Base-by-base conservation (phyloP, 1,284 basidiomycete genomes). In the Ustilago curta region DNA sequence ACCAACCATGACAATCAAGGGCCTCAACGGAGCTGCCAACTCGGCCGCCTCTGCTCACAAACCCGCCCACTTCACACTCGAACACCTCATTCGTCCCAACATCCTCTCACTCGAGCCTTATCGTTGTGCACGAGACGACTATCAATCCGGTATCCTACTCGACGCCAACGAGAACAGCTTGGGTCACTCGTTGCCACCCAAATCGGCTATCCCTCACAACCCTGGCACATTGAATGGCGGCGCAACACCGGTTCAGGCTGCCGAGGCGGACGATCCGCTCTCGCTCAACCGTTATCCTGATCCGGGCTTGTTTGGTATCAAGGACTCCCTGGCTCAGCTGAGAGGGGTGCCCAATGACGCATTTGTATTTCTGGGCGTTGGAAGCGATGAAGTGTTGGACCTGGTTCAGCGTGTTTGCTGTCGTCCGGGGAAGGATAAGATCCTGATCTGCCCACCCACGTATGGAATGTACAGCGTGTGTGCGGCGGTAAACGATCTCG, bases 391-490 rank as follows among this genome's bases (percentile, higher is more conserved):
- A 84, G 92, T 96, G 50, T 95, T 99, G 75, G 97, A 99, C 85
- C 87, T 99, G 60, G 88, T 99, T 55, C 95, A 96, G 87, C 90
- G 97, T 11, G 90, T 97, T 43, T 91, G 92, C 77, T 94, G 95
- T 78, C 87, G 87, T 0, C 97, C 97, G 0, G 92, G 89, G 1
- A 87, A 88, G 69, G 93, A 98, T 83, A 92, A 92, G 90, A 83
- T 85, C 42, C 59, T 84, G 48, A 84, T 87, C 47, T 87, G 86
- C 7, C 97, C 96, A 2, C 97, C 97, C 3, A 98, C 96, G 8
- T 99, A 99, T 83, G 96, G 96, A 23, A 99, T 99, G 96, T 99
- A 99, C 86, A 86, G 88, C 19, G 96, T 99, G 2, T 94, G 92
- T 69, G 97, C 96, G 8, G 92, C 95, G 78, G 91, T 99, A 57